phyloP scores from a whole-genome alignment of 2,329 filamentous ascomycete genomes.

The Dendryphion nanum region DNA sequence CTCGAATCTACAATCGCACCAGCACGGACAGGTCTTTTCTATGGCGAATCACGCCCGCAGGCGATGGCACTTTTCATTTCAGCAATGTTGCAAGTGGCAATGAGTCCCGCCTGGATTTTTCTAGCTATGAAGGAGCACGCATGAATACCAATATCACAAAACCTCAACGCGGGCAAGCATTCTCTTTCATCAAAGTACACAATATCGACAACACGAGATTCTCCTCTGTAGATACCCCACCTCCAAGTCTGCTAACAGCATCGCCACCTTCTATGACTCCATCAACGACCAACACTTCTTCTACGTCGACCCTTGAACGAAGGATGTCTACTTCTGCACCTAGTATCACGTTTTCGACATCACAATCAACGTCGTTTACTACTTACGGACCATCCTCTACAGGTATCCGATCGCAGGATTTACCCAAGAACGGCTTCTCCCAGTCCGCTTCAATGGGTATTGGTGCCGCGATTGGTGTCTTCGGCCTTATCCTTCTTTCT shows the following conservation, averaged over 20 bases:
- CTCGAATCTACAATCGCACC: not conserved
- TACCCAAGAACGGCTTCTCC: slow-evolving; percentile 5
- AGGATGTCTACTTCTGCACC: not conserved
- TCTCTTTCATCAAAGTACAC: slow-evolving; percentile 2
- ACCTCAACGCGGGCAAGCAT: slow-evolving; percentile 4
- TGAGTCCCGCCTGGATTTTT: slow-evolving; percentile 3
- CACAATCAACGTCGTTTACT: not conserved
- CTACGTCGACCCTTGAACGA: not conserved
- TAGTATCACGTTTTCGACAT: not conserved
- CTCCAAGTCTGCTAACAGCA: not conserved
- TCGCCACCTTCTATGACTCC: slow-evolving; percentile 1
- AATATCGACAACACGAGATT: slow-evolving; percentile 8
- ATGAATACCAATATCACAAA: slow-evolving; percentile 5
- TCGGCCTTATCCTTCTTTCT: slow-evolving; percentile 6
- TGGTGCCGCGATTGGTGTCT: slow-evolving; percentile 13
- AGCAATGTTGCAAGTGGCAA: slow-evolving; percentile 2
- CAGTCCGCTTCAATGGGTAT: slow-evolving; percentile 14
- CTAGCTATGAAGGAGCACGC: not conserved
- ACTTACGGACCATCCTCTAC: not conserved
- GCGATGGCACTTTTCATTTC: slow-evolving; percentile 6
- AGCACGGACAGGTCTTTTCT: slow-evolving; percentile 4
- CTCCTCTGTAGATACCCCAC: slow-evolving; percentile 2
- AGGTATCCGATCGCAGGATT: not conserved
- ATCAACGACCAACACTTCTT: not conserved
- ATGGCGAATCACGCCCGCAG: slow-evolving; percentile 5